These are phyloP conservation scores for Ustilago lituana DNA, from an alignment of 1,284 basidiomycete genomes.

Conservation along the genomic window DNA sequence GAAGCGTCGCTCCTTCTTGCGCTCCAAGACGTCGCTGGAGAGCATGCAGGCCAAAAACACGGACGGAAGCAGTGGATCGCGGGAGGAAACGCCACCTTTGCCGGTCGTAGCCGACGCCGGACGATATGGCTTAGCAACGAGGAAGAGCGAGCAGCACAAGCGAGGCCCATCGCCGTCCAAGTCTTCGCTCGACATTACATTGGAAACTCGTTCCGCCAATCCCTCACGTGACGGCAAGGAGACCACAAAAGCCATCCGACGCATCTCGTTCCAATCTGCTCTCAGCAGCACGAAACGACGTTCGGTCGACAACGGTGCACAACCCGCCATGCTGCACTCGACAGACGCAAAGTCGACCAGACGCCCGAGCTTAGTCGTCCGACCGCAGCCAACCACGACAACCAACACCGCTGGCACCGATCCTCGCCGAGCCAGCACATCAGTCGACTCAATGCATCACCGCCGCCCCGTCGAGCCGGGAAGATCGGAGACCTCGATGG, in stretches of 20 bases:
- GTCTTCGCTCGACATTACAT: slow-evolving; percentile 20
- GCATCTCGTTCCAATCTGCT: slow-evolving; percentile 19
- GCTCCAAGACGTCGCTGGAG: slow-evolving; percentile 32
- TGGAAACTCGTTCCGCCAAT: slow-evolving; percentile 7
- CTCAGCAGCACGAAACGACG: slow-evolving; percentile 5
- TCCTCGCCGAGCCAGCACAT: slow-evolving; percentile 14
- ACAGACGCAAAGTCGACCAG: background rate
- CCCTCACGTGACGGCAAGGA: background rate
- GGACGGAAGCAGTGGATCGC: background rate
- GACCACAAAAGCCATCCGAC: slow-evolving; percentile 1
- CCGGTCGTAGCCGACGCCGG: slow-evolving; percentile 3
- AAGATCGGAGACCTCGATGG: slow-evolving; percentile 13
- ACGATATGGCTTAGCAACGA: background rate
- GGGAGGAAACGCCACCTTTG: slow-evolving; percentile 16
- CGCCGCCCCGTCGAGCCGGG: background rate
- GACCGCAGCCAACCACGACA: background rate
- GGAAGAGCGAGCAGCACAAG: slow-evolving; percentile 4
- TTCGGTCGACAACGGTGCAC: slow-evolving; percentile 10
- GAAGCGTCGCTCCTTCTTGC: slow-evolving; percentile 39
- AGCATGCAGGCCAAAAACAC: slow-evolving; percentile 7
- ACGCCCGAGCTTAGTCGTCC: slow-evolving; percentile 2
- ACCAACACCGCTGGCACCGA: background rate
- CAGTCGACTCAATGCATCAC: slow-evolving; percentile 14
- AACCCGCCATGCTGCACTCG: background rate
- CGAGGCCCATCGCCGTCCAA: slow-evolving; percentile 5